Evolutionary conservation across 2,329 filamentous ascomycete species (phyloP).

Genomic region (Fusarium sp.): DNA sequence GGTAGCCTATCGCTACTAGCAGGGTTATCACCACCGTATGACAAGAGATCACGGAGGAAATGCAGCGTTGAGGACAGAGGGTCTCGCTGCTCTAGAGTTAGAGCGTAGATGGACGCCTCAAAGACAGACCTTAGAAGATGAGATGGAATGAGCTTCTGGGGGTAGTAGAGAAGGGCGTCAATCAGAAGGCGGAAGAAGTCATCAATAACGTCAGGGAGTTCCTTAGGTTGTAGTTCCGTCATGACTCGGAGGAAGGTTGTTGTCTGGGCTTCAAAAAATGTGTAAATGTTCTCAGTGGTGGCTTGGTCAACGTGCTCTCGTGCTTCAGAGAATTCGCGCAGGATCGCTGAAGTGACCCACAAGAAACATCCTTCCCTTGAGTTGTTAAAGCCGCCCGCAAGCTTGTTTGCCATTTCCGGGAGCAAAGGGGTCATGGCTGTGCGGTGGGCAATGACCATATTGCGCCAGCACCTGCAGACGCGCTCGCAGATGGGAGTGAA

Average conservation of each 20-base stretch:
- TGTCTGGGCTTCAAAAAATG: slow-evolving; percentile 94
- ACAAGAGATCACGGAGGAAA: slow-evolving; percentile 90
- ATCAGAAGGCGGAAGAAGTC: slow-evolving; percentile 95
- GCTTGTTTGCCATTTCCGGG: slow-evolving; percentile 85
- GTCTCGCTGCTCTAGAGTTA: slow-evolving; percentile 90
- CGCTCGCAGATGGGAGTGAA: slow-evolving; percentile 92
- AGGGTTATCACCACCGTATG: slow-evolving; percentile 83
- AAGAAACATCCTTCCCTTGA: slow-evolving; percentile 96
- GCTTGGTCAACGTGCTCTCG: slow-evolving; percentile 82
- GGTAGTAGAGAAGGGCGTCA: slow-evolving; percentile 93
- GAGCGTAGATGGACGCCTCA: slow-evolving; percentile 84
- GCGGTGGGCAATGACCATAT: slow-evolving; percentile 96
- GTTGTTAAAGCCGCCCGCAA: slow-evolving; percentile 83
- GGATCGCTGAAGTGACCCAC: slow-evolving; percentile 96
- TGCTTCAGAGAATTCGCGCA: slow-evolving; percentile 94
- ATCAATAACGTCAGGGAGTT: slow-evolving; percentile 87
- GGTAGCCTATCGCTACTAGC: slow-evolving; percentile 69
- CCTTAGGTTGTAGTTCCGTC: slow-evolving; percentile 79
- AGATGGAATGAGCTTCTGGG: slow-evolving; percentile 83
- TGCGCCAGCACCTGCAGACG: slow-evolving; percentile 93
- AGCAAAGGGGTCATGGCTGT: slow-evolving; percentile 88
- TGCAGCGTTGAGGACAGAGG: slow-evolving; percentile 92
- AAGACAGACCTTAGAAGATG: slow-evolving; percentile 84
- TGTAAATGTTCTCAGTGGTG: slow-evolving; percentile 90
- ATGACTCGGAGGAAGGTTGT: slow-evolving; percentile 89